Evolutionary conservation across 768 basidiomycete genomes (phyloP).

Genomic region (Tulasnella sp.): DNA sequence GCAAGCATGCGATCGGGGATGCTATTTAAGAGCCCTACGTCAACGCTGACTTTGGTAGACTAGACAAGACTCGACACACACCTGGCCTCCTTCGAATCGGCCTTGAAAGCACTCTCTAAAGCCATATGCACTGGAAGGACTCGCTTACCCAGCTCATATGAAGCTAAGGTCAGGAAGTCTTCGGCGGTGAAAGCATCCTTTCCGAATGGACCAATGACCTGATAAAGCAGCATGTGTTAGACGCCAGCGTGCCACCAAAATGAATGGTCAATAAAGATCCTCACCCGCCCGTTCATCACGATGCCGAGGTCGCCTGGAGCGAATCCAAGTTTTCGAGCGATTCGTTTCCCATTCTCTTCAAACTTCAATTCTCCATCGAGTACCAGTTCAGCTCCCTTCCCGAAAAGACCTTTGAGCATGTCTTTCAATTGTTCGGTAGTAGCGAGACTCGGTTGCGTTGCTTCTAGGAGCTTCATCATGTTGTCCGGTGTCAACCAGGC

Average conservation of each 20-base stretch:
- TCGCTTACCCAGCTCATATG: slow-evolving; percentile 64
- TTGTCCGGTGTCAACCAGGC: background rate
- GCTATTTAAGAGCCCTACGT: slow-evolving; percentile 33
- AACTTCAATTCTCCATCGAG: background rate
- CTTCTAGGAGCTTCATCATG: background rate
- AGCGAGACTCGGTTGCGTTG: background rate
- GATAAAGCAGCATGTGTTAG: background rate
- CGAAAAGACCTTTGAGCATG: background rate
- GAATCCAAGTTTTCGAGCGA: slow-evolving; percentile 48
- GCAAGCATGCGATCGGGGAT: slow-evolving; percentile 23
- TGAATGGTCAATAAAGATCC: slow-evolving; percentile 24
- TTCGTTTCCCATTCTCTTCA: slow-evolving; percentile 20
- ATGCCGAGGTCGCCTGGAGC: slow-evolving; percentile 50
- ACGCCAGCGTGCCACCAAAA: background rate
- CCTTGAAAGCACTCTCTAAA: slow-evolving; percentile 28
- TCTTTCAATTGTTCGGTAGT: no score
- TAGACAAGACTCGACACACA: no score
- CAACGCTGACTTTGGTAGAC: slow-evolving; percentile 14
- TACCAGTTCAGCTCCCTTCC: background rate
- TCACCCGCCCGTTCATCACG: slow-evolving; percentile 74
- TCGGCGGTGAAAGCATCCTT: slow-evolving; percentile 45
- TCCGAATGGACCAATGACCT: slow-evolving; percentile 71
- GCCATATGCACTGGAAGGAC: slow-evolving; percentile 57
- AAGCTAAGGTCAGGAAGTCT: slow-evolving; percentile 64
- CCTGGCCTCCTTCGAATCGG: background rate